Evolutionary conservation across 1,284 basidiomycete genomes (phyloP), one percentile per base, ranked within the genome.

Genomic region (Chiua sp.): DNA sequence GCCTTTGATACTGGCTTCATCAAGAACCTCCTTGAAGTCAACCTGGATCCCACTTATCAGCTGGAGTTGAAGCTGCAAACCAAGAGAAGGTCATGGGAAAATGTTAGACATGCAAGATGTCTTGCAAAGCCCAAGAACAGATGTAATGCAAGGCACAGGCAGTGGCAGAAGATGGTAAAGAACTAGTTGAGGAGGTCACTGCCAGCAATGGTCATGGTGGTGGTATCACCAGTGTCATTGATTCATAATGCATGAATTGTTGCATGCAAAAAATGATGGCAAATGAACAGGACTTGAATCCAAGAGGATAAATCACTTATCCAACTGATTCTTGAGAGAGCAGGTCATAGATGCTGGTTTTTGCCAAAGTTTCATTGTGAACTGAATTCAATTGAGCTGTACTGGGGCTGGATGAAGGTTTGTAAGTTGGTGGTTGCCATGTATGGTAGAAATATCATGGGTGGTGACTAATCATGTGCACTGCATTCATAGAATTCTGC

Each of bases 381-480:
- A 35, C 16, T 62, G 23, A 73, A 73, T 49, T 59, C 61, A 0
- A 72, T 73, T n/a, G 59, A 73, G 48, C 63, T 69, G 51, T 68
- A 58, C 55, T 72, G 65, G 70, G 65, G 64, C 1, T 62, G 46
- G 51, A 35, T 49, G 6, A 63, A 63, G 48, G 50, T 15, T 6
- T 7, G 13, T 59, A 28, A 47, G n/a, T n/a, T n/a, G n/a, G n/a
- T n/a, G n/a, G 33, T 35, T 11, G 10, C 13, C 13, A 35, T 12
- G 30, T 32, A 10, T 32, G 6, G 30, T 10, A 32, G 30, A n/a
- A n/a, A n/a, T n/a, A n/a, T n/a, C n/a, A n/a, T n/a, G n/a, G n/a
- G n/a, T n/a, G n/a, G n/a, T n/a, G n/a, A n/a, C n/a, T n/a, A n/a
- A n/a, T n/a, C n/a, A n/a, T n/a, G n/a, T n/a, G n/a, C n/a, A n/a